Conservation (phyloP, 306 rosid genomes). For the Argentina anserina region DNA sequence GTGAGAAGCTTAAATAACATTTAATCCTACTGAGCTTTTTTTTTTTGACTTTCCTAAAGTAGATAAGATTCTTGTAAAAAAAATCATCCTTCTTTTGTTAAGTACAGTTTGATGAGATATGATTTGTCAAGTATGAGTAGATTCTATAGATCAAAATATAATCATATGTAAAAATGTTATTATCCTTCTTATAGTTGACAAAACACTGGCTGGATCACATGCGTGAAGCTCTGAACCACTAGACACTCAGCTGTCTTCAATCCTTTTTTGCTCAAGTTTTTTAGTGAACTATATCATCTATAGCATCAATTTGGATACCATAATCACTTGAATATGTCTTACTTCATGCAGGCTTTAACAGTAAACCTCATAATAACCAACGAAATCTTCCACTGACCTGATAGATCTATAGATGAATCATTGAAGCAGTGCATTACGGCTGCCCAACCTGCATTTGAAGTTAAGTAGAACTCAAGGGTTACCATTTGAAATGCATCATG, state of each 20-base stretch:
- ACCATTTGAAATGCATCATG: not conserved
- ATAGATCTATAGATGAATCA: slow-evolving; percentile 43
- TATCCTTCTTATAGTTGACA: not conserved
- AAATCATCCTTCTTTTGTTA: not conserved
- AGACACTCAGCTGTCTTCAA: slow-evolving; percentile 1
- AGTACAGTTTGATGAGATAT: not conserved
- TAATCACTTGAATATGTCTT: not conserved
- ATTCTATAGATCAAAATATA: not conserved
- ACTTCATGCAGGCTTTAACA: not conserved
- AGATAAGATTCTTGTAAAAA: not conserved
- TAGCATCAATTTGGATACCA: not conserved
- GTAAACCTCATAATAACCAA: not conserved
- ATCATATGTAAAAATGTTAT: not conserved
- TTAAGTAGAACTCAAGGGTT: not conserved
- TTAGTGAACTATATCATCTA: not conserved
- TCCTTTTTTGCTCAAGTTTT: not conserved
- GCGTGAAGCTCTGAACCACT: slow-evolving; percentile 5
- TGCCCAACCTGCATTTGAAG: slow-evolving; percentile 58
- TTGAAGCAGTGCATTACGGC: slow-evolving; percentile 47
- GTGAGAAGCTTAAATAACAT: not conserved
- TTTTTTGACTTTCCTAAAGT: not conserved
- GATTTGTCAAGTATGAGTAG: not conserved
- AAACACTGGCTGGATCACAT: not conserved
- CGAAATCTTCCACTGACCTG: slow-evolving; percentile 46
- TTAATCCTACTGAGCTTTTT: no score